Percentiles rank a stretch among this genome's conserved stretches.
Conservation (phyloP, 352 stramenopile species). For the Pythium phragmitis region DNA sequence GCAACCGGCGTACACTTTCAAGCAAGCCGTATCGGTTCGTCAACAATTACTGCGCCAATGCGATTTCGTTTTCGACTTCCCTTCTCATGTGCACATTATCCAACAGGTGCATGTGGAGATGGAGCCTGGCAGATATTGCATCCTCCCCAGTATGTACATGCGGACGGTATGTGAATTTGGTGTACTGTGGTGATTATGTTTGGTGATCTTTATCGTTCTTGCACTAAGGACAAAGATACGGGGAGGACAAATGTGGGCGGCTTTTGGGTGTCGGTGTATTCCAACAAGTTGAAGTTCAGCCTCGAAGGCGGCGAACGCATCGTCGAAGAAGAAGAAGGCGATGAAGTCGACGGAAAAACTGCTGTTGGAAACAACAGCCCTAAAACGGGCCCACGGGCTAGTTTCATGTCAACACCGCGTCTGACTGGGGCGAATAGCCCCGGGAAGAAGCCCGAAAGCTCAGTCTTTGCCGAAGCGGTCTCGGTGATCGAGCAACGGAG, state of each 20-base stretch:
- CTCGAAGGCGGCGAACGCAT: constrained; percentile 76
- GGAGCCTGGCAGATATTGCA: constrained; percentile 75
- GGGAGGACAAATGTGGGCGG: constrained; percentile 73
- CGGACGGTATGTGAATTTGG: constrained; percentile 50
- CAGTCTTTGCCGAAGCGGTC: constrained; percentile 33
- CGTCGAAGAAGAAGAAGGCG: constrained; percentile 76
- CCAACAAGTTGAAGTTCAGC: constrained; percentile 58
- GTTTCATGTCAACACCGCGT: constrained; percentile 16
- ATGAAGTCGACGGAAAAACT: constrained; percentile 30
- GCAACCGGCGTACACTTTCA: constrained; percentile 81
- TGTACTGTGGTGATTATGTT: not conserved
- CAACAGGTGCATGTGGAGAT: constrained; percentile 65
- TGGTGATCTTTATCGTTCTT: not conserved
- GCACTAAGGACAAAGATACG: constrained; percentile 64
- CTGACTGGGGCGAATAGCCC: constrained; percentile 13
- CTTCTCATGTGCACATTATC: not conserved
- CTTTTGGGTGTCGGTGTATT: constrained; percentile 86
- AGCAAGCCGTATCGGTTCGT: constrained; percentile 74
- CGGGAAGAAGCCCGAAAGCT: constrained; percentile 35
- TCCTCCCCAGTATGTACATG: constrained; percentile 88
- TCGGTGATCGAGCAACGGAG: constrained; percentile 43
- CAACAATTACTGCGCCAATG: not conserved
- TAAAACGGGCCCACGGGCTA: constrained; percentile 11
- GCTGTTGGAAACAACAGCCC: constrained; percentile 6
- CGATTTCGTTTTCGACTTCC: not conserved